Base-by-base conservation (phyloP, 2,329 filamentous ascomycete genomes). In the Blastomyces gilchristii region DNA sequence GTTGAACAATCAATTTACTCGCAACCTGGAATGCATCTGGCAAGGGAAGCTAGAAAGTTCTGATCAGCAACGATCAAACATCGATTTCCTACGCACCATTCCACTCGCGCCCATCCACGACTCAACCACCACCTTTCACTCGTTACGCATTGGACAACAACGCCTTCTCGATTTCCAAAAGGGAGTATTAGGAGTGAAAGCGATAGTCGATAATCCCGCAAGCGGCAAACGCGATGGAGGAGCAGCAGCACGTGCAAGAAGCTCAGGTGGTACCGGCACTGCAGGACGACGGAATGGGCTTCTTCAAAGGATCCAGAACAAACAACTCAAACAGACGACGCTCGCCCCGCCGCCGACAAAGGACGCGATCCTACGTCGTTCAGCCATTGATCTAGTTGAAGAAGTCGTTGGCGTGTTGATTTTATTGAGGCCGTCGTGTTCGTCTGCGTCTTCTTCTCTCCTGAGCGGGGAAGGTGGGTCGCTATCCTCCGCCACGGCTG, bases 291-390 rank as follows among this genome's bases (percentile, higher is more conserved):
- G 75, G 60, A 85, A 88, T 78, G 85, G 84, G 61, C 83, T 95
- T 31, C 80, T 94, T 63, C 89, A 92, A 73, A 87, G 89, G 58
- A 83, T 95, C 66, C 86, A 88, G 66, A 80, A 82, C 62, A 93
- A 93, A 77, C 84, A 89, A 68, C 74, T 67, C 45, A 72, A 69
- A 39, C 77, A 76, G 79, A 83, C 72, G 72, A 82, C 72, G 70
- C 77, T 65, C 67, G 76, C 65, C 60, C 76, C 64, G 63, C 79
- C 63, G 0, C 82, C 81, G 0, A 77, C 82, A 0, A 78, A 81
- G 28, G 81, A 79, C 22, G 81, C 86, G 68, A 76, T 89, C 2
- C 78, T 83, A 65, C 85, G 87, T 14, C 82, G 80, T 16, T 83
- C 85, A 3, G 88, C 88, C 0, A 78, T 90, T 31, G 84, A 87